Percentiles rank a stretch among this genome's conserved stretches.
These are phyloP conservation scores for Microcyclospora pomicola DNA, from an alignment of 2,329 filamentous ascomycete genomes.

Conservation along the genomic window DNA sequence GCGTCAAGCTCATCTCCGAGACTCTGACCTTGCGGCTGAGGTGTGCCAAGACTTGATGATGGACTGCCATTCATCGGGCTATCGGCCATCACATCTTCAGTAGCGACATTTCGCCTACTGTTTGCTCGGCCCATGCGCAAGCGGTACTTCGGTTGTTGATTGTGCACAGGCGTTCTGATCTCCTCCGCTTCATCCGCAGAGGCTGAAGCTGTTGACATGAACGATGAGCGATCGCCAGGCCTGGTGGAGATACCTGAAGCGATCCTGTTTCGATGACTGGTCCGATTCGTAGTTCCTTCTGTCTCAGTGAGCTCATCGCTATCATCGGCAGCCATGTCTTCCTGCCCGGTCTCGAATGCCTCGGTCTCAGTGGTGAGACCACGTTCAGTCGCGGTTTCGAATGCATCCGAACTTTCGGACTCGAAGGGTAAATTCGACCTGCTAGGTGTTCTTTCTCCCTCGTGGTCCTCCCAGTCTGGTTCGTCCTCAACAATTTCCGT, in stretches of 20 bases:
- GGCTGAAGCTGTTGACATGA: slow-evolving; percentile 78
- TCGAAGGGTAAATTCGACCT: slow-evolving; percentile 21
- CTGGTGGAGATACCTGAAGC: slow-evolving; percentile 19
- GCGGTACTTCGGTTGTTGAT: slow-evolving; percentile 56
- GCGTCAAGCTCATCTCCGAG: slow-evolving; percentile 84
- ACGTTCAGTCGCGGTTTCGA: slow-evolving; percentile 66
- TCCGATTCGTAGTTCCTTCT: slow-evolving; percentile 37
- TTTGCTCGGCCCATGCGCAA: slow-evolving; percentile 55
- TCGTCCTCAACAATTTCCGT: slow-evolving; percentile 71
- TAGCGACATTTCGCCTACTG: slow-evolving; percentile 33
- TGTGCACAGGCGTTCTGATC: slow-evolving; percentile 47
- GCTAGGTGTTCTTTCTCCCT: slow-evolving; percentile 44
- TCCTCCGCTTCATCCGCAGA: slow-evolving; percentile 59
- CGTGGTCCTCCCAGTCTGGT: slow-evolving; percentile 83
- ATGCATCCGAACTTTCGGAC: slow-evolving; percentile 47
- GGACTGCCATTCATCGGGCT: slow-evolving; percentile 14
- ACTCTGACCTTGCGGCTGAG: slow-evolving; percentile 49
- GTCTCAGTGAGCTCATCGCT: slow-evolving; percentile 71
- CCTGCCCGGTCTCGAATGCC: slow-evolving; percentile 85
- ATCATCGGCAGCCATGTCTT: slow-evolving; percentile 57
- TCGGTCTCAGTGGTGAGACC: slow-evolving; percentile 60
- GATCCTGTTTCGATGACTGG: no score
- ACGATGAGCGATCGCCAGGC: slow-evolving; percentile 49
- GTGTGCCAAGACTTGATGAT: slow-evolving; percentile 21
- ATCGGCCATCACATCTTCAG: slow-evolving; percentile 25